Evolutionary conservation across 2,329 filamentous ascomycete genomes (phyloP).

Genomic region (Verticillium dahliae): DNA sequence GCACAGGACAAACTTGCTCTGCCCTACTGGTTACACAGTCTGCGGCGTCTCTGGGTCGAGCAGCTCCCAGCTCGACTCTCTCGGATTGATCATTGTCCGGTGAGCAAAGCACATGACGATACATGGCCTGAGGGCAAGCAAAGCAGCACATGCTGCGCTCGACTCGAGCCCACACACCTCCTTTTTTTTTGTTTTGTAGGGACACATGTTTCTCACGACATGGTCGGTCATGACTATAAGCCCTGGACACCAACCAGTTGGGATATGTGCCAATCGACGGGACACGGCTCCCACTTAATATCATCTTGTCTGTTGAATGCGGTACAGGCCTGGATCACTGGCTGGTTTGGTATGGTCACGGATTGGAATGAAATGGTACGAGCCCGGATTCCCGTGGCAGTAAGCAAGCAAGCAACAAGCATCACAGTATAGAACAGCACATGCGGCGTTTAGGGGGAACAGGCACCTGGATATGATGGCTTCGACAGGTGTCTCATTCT

Average conservation of each 20-base stretch:
- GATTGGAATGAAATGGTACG: neutral
- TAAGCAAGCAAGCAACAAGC: neutral
- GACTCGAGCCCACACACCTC: too few relatives aligned
- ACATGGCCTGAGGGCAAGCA: neutral
- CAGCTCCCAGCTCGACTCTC: constrained; percentile 75
- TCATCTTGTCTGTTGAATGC: neutral
- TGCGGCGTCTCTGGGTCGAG: constrained; percentile 82
- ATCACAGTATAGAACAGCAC: neutral
- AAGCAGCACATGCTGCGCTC: neutral
- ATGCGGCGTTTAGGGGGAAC: neutral
- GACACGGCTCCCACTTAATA: constrained; percentile 7
- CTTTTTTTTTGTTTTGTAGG: too few relatives aligned
- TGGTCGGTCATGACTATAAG: neutral
- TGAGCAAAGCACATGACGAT: neutral
- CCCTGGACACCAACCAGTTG: neutral
- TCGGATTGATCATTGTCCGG: constrained; percentile 62
- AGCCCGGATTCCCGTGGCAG: neutral
- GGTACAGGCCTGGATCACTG: neutral
- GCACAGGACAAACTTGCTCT: constrained; percentile 74
- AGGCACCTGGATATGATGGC: neutral
- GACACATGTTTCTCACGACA: neutral
- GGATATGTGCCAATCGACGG: neutral
- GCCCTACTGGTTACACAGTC: constrained; percentile 81
- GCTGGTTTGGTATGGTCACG: neutral
- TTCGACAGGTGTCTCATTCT: neutral